Base-by-base conservation (phyloP, 768 basidiomycete genomes). In the Tephrocybe rancida region DNA sequence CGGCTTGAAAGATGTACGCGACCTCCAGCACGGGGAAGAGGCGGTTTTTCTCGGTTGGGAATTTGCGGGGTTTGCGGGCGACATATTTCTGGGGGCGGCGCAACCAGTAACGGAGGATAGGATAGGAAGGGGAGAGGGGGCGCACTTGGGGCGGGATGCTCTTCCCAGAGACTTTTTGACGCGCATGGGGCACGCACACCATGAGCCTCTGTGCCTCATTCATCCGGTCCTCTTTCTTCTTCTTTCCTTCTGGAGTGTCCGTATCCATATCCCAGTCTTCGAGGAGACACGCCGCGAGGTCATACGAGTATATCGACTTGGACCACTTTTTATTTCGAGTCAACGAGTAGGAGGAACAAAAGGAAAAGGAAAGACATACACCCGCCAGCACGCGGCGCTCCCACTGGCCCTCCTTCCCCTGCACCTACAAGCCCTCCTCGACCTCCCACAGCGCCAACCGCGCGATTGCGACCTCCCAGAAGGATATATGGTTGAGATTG, bases 401-500 rank as follows among this genome's bases (percentile, higher is more conserved):
- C 53, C 58, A 1, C 56, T 55, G 1, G 59, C 44, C 32, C 37
- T 32, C 48, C 34, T 44, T 32, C 41, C 37, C n/a, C n/a, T n/a
- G n/a, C n/a, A n/a, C n/a, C n/a, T n/a, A 7, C 3, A 42, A 38
- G 9, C 0, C 18, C 19, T 59, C 57, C 14, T 56, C 61, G 1
- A 92, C 70, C 52, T 95, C 83, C 81, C 85, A 92, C 26, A 96
- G 69, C 8, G 90, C 83, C 1, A 98, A 69, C 46, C 83, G 69
- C 10, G 91, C 86, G 13, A 90, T 76, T 0, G 90, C 92, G 53
- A 92, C 87, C 70, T 98, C 95, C 95, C 93, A 97, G 68, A 80
- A 86, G 6, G 81, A 85, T 48, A 94, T 77, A 57, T 91, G 87
- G 53, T 89, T 83, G 38, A 97, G 69, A 55, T 88, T 92, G n/a